Percentiles rank a stretch among this genome's conserved stretches.
phyloP scores from a whole-genome alignment of 192 early-diverging fungal species.

The Linnemannia exigua region DNA sequence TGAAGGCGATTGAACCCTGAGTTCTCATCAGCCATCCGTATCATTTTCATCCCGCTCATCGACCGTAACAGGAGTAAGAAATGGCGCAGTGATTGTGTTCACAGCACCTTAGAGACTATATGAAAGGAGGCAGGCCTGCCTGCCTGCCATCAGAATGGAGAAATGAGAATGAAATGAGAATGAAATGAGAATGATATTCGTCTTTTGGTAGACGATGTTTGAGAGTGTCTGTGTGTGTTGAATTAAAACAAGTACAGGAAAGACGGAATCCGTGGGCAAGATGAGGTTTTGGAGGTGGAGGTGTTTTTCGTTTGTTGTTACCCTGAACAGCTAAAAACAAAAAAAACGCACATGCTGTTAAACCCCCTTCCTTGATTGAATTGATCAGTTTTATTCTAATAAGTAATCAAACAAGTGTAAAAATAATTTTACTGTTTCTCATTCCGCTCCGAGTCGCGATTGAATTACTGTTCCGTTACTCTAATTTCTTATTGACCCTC shows the following conservation, averaged over 20 bases:
- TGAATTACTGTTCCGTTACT: background rate
- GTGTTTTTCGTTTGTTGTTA: background rate
- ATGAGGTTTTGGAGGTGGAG: background rate
- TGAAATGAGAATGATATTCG: background rate
- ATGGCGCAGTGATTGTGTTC: background rate
- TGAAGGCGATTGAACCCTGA: background rate
- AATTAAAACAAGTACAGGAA: background rate
- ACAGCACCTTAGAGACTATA: background rate
- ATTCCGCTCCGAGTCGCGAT: constrained; percentile 8
- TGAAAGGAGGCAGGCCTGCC: background rate
- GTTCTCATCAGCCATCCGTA: background rate
- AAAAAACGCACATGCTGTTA: background rate
- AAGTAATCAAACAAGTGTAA: background rate
- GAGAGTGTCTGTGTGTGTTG: background rate
- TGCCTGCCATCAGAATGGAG: too few relatives aligned
- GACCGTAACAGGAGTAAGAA: background rate
- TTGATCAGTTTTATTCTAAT: background rate
- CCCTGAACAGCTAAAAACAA: background rate
- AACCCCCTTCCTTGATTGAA: background rate
- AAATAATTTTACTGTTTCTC: background rate
- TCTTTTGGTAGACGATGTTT: background rate
- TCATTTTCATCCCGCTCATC: background rate
- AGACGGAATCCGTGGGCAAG: constrained; percentile 2
- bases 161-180: background rate
- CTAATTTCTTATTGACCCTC: background rate